Conservation (phyloP, 2,329 filamentous ascomycete species). For the Aspergillus brasiliensis region DNA sequence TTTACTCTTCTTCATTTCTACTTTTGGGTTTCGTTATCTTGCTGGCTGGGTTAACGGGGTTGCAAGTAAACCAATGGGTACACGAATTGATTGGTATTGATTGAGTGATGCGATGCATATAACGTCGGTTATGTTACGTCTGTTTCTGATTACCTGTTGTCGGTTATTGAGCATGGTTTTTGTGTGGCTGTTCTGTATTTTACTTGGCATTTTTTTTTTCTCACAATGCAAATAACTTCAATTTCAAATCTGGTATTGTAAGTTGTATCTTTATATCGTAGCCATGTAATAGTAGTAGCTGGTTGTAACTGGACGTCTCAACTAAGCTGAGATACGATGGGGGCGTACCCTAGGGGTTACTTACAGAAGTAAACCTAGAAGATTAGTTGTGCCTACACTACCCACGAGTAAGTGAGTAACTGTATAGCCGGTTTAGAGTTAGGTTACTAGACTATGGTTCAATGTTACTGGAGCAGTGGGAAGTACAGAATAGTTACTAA, state of each 20-base stretch:
- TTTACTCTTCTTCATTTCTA: neutral
- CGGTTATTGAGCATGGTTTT: neutral
- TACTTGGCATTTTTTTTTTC: neutral
- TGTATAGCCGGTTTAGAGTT: too few species aligned
- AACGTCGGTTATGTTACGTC: neutral
- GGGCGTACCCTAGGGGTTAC: too few species aligned
- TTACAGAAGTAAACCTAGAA: too few species aligned
- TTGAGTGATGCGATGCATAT: conserved; percentile 8
- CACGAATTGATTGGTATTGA: conserved; percentile 3
- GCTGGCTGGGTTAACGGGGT: neutral
- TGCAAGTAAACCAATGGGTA: neutral
- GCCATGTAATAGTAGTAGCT: neutral
- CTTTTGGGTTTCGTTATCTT: neutral
- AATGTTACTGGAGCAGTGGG: too few species aligned
- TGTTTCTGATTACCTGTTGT: neutral
- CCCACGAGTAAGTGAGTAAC: too few species aligned
- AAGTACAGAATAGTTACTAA: too few species aligned
- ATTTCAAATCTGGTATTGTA: neutral
- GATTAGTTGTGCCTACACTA: too few species aligned
- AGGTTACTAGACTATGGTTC: too few species aligned
- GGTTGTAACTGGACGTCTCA: too few species aligned
- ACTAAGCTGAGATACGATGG: too few species aligned
- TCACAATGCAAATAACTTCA: neutral
- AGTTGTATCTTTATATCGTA: neutral
- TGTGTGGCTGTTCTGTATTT: neutral